Base-by-base conservation (phyloP, 1,284 basidiomycete species). In the Cryptococcus neoformans region DNA sequence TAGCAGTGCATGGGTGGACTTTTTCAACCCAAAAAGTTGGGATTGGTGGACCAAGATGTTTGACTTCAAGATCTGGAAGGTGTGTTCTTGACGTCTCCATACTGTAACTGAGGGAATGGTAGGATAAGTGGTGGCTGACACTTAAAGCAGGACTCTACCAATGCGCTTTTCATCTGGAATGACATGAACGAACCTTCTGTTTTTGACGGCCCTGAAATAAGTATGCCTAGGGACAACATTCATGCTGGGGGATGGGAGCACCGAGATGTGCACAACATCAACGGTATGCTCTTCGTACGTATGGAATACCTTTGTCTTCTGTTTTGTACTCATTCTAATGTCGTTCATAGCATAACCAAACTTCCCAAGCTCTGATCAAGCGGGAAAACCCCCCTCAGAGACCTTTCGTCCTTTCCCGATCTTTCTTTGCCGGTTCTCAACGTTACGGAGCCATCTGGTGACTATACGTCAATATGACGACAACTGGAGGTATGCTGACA, bases 161-260 rank as follows among this genome's bases (percentile, higher is more conserved):
- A 86, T 49, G 85, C 87, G 66, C 83, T 97, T 9, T 88, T 87
- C 71, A 90, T 98, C 60, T 97, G 94, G 93, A 98, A 97, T 76
- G 95, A 99, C 75, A 99, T 99, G 95, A 98, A 97, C 72, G 95
- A 98, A 90, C 95, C 95, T 1, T 88, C 93, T 4, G 87, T 99
- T 28, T 99, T 99, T 81, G 95, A 97, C 66, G 96, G 95, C 0
- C 96, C 96, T 2, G 96, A 99, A 74, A 95, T 99, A 69, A 92
- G 92, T 11, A 92, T 97, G 87, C 92, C 90, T 11, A 91, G 89
- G 73, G 96, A 99, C 67, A 90, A 88, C 59, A 77, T 96, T 40
- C 95, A 99, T 69, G 88, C 87, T 42, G 92, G 92, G 17, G 77
- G 77, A 6, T 99, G 95, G 95, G 95, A 99, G 74, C 93, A 99